A percentile compares a stretch with the other conserved stretches of the same genome.
These are phyloP conservation scores for Trichoderma polysporum DNA, from an alignment of 2,329 filamentous ascomycete species.

Conservation along the genomic window DNA sequence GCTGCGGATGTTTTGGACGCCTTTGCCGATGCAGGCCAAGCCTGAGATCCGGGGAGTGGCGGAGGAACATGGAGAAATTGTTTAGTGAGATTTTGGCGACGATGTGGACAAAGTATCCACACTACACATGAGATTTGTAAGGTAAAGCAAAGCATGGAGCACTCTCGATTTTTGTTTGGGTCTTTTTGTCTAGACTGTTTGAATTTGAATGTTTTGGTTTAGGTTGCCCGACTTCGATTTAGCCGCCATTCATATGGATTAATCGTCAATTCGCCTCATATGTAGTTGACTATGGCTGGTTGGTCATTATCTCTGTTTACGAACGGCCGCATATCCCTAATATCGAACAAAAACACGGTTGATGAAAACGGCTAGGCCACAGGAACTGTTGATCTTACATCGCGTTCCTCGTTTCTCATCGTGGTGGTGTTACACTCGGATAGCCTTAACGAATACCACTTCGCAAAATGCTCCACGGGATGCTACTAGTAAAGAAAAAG, in stretches of 20 bases:
- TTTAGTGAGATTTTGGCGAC: constrained; percentile 10
- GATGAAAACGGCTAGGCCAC: neutral
- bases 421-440: neutral
- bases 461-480: neutral
- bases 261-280: neutral
- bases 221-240: neutral
- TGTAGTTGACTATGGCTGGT: neutral
- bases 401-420: neutral
- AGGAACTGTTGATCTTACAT: neutral
- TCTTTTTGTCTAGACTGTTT: neutral
- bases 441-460: constrained; percentile 1
- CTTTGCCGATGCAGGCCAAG: neutral
- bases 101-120: neutral
- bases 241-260: neutral
- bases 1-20: neutral
- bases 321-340: neutral
- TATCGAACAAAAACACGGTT: neutral
- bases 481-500: neutral
- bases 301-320: neutral
- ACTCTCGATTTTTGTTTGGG: neutral
- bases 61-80: constrained; percentile 1
- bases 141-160: neutral
- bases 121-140: constrained; percentile 1
- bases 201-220: neutral
- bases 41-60: constrained; percentile 2